A percentile compares a stretch with the other conserved stretches of the same genome.
phyloP scores from a whole-genome alignment of 305 asterid genomes.

The Andrographis paniculata region DNA sequence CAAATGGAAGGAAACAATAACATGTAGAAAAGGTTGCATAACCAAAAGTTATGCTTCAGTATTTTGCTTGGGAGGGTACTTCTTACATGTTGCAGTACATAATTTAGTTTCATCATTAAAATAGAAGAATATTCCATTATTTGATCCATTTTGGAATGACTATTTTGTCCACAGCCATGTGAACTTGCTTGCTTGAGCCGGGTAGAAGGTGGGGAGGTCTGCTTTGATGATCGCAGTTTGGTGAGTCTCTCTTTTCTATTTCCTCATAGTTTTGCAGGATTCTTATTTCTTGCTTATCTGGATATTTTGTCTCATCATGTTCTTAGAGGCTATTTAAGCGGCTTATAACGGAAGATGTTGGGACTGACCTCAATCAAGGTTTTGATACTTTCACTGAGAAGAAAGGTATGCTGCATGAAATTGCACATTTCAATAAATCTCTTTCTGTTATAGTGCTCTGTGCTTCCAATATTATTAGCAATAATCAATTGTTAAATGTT shows the following conservation, averaged over 20 bases:
- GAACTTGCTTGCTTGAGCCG: slow-evolving; percentile 98
- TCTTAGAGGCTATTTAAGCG: slow-evolving; percentile 88
- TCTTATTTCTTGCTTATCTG: slow-evolving; percentile 19
- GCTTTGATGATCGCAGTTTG: slow-evolving; percentile 92
- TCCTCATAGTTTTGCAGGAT: slow-evolving; percentile 6
- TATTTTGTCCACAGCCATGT: slow-evolving; percentile 57
- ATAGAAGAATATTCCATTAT: slow-evolving; percentile 11
- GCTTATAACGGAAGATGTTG: slow-evolving; percentile 80
- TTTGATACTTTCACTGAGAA: slow-evolving; percentile 71
- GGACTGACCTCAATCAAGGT: slow-evolving; percentile 87
- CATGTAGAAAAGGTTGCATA: background rate
- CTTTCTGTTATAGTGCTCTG: slow-evolving; percentile 7
- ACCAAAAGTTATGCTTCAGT: background rate
- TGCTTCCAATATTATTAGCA: slow-evolving; percentile 12
- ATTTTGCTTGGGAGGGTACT: background rate
- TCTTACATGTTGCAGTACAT: slow-evolving; percentile 1
- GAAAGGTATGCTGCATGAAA: slow-evolving; percentile 53
- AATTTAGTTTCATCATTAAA: background rate
- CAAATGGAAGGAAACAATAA: too few species aligned
- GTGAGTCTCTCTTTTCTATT: slow-evolving; percentile 41
- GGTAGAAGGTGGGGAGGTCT: slow-evolving; percentile 87
- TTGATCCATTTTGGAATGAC: slow-evolving; percentile 3
- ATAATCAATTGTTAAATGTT: slow-evolving; percentile 18
- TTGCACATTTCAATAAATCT: slow-evolving; percentile 9
- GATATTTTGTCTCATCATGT: slow-evolving; percentile 17